Base-by-base conservation (phyloP, 495 filamentous ascomycete species). In the Aspergillus coremiiformis region DNA sequence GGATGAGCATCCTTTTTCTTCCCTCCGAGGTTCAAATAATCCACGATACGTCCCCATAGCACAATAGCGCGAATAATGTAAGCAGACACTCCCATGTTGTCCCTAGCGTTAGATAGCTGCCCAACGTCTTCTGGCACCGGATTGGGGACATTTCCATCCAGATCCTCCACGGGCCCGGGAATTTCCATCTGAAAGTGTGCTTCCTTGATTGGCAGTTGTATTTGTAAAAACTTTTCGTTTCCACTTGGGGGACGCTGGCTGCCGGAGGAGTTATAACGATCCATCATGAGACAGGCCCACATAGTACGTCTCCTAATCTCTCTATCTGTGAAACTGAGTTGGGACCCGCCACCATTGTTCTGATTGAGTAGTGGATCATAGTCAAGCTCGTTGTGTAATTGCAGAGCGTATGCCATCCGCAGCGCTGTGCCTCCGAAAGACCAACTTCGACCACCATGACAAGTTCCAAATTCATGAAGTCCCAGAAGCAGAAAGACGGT, bases 231-330 rank as follows among this genome's bases (percentile, higher is more conserved):
- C 50, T 87, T 86, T 66, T 96, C 91, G 57, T 88, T 84, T 29
- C 91, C 86, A 60, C 94, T 92, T n/a, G 86, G 86, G 44, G 93
- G 93, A 47, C 93, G 80, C 59, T 96, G 90, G 23, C 91, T 96
- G 12, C 93, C 93, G 3, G 91, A 96, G 3, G 92, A 95, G 67
- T 90, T 96, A 69, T 96, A 96, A 0, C 92, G 83, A 66, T 98
- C 93, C 93, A 98, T 96, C 53, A 94, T 63, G 60, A 92, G 96
- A 64, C 90, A 96, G 20, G 90, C 87, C 93, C 93, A 98, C 92
- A 98, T 96, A 5, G 89, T 94, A 47, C 93, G 78, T 51, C 92
- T 77, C 49, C 93, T 77, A 32, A 96, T 96, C 64, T 98, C 93
- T 29, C 87, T 83, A 67, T 98, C 93, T 11, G 90, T 93, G 59